phyloP scores from a whole-genome alignment of 75 land plant species.

The Isoetes taiwanensis region DNA sequence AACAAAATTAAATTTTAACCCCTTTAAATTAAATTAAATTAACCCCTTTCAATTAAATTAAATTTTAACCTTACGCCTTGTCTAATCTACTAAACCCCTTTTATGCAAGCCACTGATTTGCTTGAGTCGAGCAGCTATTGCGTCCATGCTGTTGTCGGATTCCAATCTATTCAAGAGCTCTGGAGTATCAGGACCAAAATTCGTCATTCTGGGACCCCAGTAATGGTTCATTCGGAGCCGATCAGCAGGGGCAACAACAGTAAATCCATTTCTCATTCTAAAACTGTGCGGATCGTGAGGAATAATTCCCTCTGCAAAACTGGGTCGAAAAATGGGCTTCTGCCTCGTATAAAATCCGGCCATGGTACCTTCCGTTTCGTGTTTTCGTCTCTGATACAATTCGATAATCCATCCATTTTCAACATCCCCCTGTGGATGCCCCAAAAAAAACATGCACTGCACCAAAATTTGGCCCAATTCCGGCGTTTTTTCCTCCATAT shows the following conservation, averaged over 20 bases:
- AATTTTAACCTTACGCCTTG: no score
- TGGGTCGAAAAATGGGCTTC: slow-evolving; percentile 12
- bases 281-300: slow-evolving; percentile 7
- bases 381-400: slow-evolving; percentile 10
- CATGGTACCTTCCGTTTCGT: slow-evolving; percentile 7
- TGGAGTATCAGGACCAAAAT: slow-evolving; percentile 10
- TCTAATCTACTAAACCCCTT: no score
- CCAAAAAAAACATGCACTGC: slow-evolving; percentile 18
- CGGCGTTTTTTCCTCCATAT: not conserved
- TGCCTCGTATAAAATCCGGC: not conserved
- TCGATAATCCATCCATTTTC: slow-evolving; percentile 12
- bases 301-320: not conserved
- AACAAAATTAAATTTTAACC: no score
- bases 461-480: slow-evolving; percentile 2
- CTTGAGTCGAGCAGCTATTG: slow-evolving; percentile 6
- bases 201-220: slow-evolving; percentile 13
- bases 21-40: no score
- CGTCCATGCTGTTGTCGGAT: slow-evolving; percentile 7
- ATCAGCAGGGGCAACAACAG: not conserved
- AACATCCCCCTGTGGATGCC: slow-evolving; percentile 10
- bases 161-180: not conserved
- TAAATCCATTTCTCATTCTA: slow-evolving; percentile 1
- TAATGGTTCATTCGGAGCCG: slow-evolving; percentile 13
- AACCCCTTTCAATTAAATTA: no score
- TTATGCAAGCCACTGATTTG: not conserved